Evolutionary conservation across 108 stramenopile species (phyloP).

Genomic region (Discostella stelligeroides): DNA sequence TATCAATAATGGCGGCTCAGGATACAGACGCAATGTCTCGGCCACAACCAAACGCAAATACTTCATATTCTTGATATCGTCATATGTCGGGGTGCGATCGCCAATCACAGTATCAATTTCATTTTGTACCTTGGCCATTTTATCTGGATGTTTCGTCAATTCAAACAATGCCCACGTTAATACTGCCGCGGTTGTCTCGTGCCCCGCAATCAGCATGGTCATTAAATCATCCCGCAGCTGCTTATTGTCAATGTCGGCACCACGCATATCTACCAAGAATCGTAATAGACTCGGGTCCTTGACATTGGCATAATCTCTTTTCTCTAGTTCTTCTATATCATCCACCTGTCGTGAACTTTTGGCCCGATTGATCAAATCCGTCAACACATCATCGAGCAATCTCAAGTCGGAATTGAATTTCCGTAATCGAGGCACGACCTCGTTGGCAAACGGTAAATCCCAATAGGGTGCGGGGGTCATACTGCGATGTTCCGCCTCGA

Average conservation of each 20-base stretch:
- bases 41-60: slow-evolving; percentile 85
- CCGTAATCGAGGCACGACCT: slow-evolving; percentile 88
- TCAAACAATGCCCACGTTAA: slow-evolving; percentile 96
- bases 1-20: slow-evolving; percentile 95
- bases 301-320: slow-evolving; percentile 85
- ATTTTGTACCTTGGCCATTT: slow-evolving; percentile 65
- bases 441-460: slow-evolving; percentile 92
- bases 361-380: slow-evolving; percentile 84
- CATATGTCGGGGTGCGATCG: slow-evolving; percentile 82
- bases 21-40: slow-evolving; percentile 89
- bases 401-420: slow-evolving; percentile 92
- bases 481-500: slow-evolving; percentile 94
- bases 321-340: slow-evolving; percentile 93
- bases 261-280: slow-evolving; percentile 95
- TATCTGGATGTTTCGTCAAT: slow-evolving; percentile 84
- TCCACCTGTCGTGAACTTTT: slow-evolving; percentile 76
- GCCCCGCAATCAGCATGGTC: slow-evolving; percentile 98
- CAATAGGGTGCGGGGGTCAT: slow-evolving; percentile 97
- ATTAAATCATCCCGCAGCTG: slow-evolving; percentile 95
- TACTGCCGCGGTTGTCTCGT: slow-evolving; percentile 97
- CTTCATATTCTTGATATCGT: slow-evolving; percentile 83
- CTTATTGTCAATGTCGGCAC: slow-evolving; percentile 90
- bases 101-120: slow-evolving; percentile 94
- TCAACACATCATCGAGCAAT: slow-evolving; percentile 88
- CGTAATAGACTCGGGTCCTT: slow-evolving; percentile 92